A percentile compares a stretch with the other conserved stretches of the same genome.
phyloP scores from a whole-genome alignment of 352 stramenopile genomes.

The Phytophthora tentaculata region DNA sequence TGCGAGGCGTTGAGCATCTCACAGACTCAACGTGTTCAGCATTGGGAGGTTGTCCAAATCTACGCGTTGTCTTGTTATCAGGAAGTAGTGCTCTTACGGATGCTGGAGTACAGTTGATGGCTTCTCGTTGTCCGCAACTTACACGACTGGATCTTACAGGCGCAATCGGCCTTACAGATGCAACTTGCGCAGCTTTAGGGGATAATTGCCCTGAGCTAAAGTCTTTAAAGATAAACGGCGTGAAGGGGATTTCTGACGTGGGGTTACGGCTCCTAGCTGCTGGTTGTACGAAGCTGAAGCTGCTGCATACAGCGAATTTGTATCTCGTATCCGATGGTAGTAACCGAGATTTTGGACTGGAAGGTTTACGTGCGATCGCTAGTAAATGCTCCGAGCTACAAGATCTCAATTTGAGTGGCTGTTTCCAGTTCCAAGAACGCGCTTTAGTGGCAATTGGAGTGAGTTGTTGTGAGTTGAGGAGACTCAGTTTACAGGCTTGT shows the following conservation, averaged over 20 bases:
- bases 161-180: conserved; percentile 89
- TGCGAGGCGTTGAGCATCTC: conserved; percentile 70
- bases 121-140: conserved; percentile 76
- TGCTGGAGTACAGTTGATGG: conserved; percentile 90
- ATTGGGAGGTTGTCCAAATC: conserved; percentile 61
- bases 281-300: conserved; percentile 79
- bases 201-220: conserved; percentile 42
- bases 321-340: conserved; percentile 94
- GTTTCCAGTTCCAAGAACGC: conserved; percentile 85
- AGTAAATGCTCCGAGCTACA: conserved; percentile 56
- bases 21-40: conserved; percentile 90
- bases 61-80: conserved; percentile 71
- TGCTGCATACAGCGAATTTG: conserved; percentile 80
- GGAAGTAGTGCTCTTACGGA: conserved; percentile 92
- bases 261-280: conserved; percentile 86
- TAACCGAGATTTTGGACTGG: conserved; percentile 91
- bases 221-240: conserved; percentile 56
- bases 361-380: conserved; percentile 90
- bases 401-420: conserved; percentile 69
- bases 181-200: conserved; percentile 57
- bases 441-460: conserved; percentile 79
- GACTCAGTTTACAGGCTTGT: conserved; percentile 85
- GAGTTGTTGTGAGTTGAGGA: conserved; percentile 57
- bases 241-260: conserved; percentile 81
- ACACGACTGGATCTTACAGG: conserved; percentile 81